Evolutionary conservation across 495 filamentous ascomycete species (phyloP).

Genomic region (Penicillium paradoxum): DNA sequence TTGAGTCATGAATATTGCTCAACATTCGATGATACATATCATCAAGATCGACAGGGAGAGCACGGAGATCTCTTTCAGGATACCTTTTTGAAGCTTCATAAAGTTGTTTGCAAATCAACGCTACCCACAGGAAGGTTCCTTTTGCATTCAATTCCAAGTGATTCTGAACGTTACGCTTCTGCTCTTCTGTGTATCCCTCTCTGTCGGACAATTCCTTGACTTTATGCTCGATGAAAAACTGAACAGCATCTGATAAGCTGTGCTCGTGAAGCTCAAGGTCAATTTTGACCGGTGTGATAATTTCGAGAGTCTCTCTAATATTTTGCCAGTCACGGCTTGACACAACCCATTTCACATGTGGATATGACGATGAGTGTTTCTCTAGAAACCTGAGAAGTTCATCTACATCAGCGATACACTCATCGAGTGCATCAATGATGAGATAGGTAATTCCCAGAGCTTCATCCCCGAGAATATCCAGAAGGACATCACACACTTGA

Average conservation of each 20-base stretch:
- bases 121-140: conserved; percentile 35
- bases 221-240: neutral
- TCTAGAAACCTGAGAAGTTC: conserved; percentile 32
- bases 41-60: too few relatives aligned
- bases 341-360: conserved; percentile 27
- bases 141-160: conserved; percentile 19
- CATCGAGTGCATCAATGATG: conserved; percentile 48
- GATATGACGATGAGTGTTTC: conserved; percentile 4
- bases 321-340: conserved; percentile 23
- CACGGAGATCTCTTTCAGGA: too few relatives aligned
- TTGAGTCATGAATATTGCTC: too few relatives aligned
- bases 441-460: conserved; percentile 15
- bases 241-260: conserved; percentile 14
- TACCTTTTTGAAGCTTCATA: too few relatives aligned
- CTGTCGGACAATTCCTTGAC: conserved; percentile 3
- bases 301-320: conserved; percentile 15
- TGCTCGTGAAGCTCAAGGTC: conserved; percentile 22
- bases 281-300: conserved; percentile 1
- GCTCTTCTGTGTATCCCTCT: neutral
- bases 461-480: neutral
- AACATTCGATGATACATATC: too few relatives aligned
- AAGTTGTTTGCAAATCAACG: conserved; percentile 15
- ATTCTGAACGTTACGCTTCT: conserved; percentile 6
- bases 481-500: neutral
- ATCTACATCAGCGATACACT: conserved; percentile 29